Percentiles rank a stretch among this genome's conserved stretches.
Evolutionary conservation across 2,329 filamentous ascomycete species (phyloP).

Genomic region (Calonectria pseudoturangicola): DNA sequence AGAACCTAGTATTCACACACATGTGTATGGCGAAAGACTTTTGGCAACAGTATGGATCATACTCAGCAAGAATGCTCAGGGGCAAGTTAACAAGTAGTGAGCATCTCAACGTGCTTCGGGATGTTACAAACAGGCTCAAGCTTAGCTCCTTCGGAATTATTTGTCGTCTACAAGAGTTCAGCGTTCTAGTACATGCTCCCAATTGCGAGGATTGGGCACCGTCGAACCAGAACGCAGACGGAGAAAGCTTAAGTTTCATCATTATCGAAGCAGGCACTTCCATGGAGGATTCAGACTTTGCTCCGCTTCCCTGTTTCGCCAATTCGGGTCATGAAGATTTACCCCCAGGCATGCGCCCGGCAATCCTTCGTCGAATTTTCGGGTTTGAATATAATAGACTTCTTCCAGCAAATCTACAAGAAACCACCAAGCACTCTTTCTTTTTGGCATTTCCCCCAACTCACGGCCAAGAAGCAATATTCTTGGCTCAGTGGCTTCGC

Average conservation of each 20-base stretch:
- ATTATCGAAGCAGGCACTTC: slow-evolving; percentile 10
- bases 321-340: slow-evolving; percentile 29
- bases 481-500: slow-evolving; percentile 68
- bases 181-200: slow-evolving; percentile 64
- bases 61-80: slow-evolving; percentile 44
- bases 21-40: slow-evolving; percentile 60
- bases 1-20: slow-evolving; percentile 59
- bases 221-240: slow-evolving; percentile 32
- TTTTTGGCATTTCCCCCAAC: slow-evolving; percentile 70
- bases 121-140: slow-evolving; percentile 59
- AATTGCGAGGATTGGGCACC: slow-evolving; percentile 60
- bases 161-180: slow-evolving; percentile 56
- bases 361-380: slow-evolving; percentile 56
- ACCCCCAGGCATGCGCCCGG: slow-evolving; percentile 45
- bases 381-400: slow-evolving; percentile 59
- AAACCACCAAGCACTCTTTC: slow-evolving; percentile 58
- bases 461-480: slow-evolving; percentile 57
- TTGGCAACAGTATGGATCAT: slow-evolving; percentile 40
- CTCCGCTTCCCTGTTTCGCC: slow-evolving; percentile 48
- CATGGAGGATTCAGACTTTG: slow-evolving; percentile 48
- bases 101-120: slow-evolving; percentile 48
- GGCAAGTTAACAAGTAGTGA: slow-evolving; percentile 47
- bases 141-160: slow-evolving; percentile 61
- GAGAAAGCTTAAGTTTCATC: slow-evolving; percentile 31
- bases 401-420: slow-evolving; percentile 44